Base-by-base conservation (phyloP, 2,329 filamentous ascomycete genomes). In the Aspergillus ochraceoroseus region DNA sequence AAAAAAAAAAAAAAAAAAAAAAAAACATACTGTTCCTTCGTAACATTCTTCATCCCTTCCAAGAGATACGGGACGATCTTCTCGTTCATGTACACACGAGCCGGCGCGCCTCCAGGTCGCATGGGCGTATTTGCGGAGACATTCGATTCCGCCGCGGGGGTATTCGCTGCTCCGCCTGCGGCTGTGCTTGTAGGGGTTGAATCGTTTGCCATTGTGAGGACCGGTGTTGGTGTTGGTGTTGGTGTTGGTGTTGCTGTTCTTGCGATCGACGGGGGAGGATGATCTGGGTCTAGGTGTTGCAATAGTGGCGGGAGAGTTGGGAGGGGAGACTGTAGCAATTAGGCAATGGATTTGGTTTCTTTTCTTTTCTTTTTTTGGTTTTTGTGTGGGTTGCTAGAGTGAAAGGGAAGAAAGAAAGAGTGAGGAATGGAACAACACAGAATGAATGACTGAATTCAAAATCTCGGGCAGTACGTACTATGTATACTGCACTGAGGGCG, bases 31-130 rank as follows among this genome's bases (percentile, higher is more conserved):
- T 83, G 77, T 28, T 87, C 80, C 51, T 77, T 80, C 3, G 81
- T 82, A 45, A 88, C 60, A 39, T 74, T 64, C 67, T 87, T 87
- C 81, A 88, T 84, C 15, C 83, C 84, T 54, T 87, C 83, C 26
- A 87, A 66, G 43, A 88, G 56, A 17, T 76, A 74, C 1, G 77
- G 77, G 0, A 82, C 84, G 27, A 88, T 75, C 53, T 80, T 85
- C 33, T 74, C 72, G 56, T 87, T 87, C 52, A 88, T 64, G 59
- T 87, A 88, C 54, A 78, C 75, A 30, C 84, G 75, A 4, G 79
- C 79, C 1, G 81, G 79, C 14, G 83, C 83, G 32, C 83, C 83
- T 55, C 86, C 80, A 1, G 74, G 64, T 1, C 76, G 72, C 9
- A 79, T 74, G 8, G 73, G 64, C 1, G 80, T 19, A 4, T 49